Evolutionary conservation across 2,329 filamentous ascomycete genomes (phyloP), one percentile per base, ranked within the genome.

Genomic region (Emmonsiellopsis sp.): DNA sequence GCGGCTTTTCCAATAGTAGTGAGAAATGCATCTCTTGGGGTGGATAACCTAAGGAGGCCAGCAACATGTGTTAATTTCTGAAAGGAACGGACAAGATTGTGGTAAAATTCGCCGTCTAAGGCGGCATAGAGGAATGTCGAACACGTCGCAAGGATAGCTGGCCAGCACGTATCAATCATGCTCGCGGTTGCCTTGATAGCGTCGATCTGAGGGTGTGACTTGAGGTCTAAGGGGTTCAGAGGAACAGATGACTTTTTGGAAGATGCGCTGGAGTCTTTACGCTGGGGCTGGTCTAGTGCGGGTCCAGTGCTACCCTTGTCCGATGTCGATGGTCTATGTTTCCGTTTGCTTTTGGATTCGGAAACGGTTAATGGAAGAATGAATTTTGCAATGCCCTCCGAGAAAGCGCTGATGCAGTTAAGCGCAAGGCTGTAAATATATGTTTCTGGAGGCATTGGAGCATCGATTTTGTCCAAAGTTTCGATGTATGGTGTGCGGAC

Each of bases 31-130:
- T 98, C 93, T 58, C 93, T 80, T 0, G 93, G 91, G 0, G 92
- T 96, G 10, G 80, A 76, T 8, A 97, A 79, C 57, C 91, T 84
- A 7, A 98, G 72, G 46, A 98, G 76, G 5, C 93, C 94, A 40
- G 93, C 89, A 2, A 97, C 92, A 66, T 98, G 94, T 0, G 93
- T 87, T 63, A 98, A 88, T 59, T 94, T 90, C 63, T 98, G 93
- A 61, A 97, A 95, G 0, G 92, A 88, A 59, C 93, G 82, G 27
- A 98, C 92, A 1, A 98, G 75, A 8, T 86, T 83, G 60, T 96
- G 91, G 62, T 97, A 98, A 61, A 93, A 96, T 51, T 96, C 90
- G 1, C 88, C 86, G 65, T 98, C 93, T 3, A 98, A 75, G 0
- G 92, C 84, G 33, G 93, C 88, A 65, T 95, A 94, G 14, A 98